These are phyloP conservation scores for Thermoascus crustaceus DNA, from an alignment of 2,329 filamentous ascomycete genomes.

Conservation along the genomic window DNA sequence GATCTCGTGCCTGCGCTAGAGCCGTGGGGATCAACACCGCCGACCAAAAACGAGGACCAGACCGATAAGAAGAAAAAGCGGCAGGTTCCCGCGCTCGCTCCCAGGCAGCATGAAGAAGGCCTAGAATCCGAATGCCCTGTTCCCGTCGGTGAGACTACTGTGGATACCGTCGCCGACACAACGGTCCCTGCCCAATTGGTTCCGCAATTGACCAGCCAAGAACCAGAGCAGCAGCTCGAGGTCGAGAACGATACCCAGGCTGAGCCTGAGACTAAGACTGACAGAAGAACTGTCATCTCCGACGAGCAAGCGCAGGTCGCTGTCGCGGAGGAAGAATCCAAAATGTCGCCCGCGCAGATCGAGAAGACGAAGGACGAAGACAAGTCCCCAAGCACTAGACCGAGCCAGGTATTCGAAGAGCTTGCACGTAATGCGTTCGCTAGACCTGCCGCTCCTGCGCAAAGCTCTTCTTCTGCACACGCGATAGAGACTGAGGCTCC, in stretches of 20 bases:
- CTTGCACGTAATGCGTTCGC: too few species aligned
- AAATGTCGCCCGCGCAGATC: conserved; percentile 7
- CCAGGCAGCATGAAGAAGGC: neutral
- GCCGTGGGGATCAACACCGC: neutral
- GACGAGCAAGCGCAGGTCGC: neutral
- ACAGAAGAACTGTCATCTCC: neutral
- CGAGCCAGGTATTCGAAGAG: too few species aligned
- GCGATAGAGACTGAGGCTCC: too few species aligned
- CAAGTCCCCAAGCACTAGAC: conserved; percentile 1
- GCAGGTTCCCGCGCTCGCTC: neutral
- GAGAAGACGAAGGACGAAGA: conserved; percentile 9
- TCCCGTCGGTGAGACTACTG: neutral
- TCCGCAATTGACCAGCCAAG: too few species aligned
- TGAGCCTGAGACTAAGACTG: neutral
- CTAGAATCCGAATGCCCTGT: neutral
- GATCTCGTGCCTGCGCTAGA: neutral
- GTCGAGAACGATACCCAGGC: too few species aligned
- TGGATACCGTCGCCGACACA: neutral
- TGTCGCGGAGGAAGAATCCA: neutral
- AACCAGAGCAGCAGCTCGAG: too few species aligned
- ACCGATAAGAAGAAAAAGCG: neutral
- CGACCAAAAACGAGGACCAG: neutral
- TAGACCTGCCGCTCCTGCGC: too few species aligned
- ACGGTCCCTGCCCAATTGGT: too few species aligned
- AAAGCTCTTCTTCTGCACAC: too few species aligned